A percentile compares a stretch with the other conserved stretches of the same genome.
Evolutionary conservation across 345 rosid genomes (phyloP).

Genomic region (Adansonia digitata): DNA sequence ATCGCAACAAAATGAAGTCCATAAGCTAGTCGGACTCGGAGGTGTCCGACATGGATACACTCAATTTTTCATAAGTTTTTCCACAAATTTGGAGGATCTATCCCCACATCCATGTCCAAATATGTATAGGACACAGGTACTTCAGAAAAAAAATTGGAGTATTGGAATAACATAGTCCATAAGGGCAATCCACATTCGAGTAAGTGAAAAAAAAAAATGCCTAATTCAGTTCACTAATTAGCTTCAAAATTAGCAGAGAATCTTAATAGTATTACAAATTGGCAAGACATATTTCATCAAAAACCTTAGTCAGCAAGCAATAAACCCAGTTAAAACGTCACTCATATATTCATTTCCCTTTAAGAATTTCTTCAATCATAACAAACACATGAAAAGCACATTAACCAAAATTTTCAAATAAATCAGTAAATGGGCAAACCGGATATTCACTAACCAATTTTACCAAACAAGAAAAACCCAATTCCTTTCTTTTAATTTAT

Average conservation of each 20-base stretch:
- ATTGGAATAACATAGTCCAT: too few relatives aligned
- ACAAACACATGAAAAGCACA: neutral
- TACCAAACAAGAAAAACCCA: conserved; percentile 12
- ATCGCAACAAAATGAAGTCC: neutral
- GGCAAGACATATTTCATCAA: neutral
- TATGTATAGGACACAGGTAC: too few relatives aligned
- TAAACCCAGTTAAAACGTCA: neutral
- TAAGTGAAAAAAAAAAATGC: neutral
- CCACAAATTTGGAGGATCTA: too few relatives aligned
- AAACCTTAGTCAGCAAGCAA: neutral
- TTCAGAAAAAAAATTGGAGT: too few relatives aligned
- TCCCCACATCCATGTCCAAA: too few relatives aligned
- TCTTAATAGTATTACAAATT: neutral
- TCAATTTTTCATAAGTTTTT: too few relatives aligned
- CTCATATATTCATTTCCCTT: neutral
- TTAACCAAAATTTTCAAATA: neutral
- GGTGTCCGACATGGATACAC: too few relatives aligned
- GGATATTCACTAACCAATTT: neutral
- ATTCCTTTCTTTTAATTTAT: too few relatives aligned
- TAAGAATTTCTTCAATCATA: conserved; percentile 1
- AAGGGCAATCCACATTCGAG: neutral
- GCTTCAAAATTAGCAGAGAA: neutral
- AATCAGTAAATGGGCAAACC: neutral
- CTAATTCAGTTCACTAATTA: neutral
- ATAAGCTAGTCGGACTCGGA: too few relatives aligned